Percentiles rank a stretch among this genome's conserved stretches.
Evolutionary conservation across 1,139 yeast genomes (phyloP).

Genomic region (Taphrina betulina): DNA sequence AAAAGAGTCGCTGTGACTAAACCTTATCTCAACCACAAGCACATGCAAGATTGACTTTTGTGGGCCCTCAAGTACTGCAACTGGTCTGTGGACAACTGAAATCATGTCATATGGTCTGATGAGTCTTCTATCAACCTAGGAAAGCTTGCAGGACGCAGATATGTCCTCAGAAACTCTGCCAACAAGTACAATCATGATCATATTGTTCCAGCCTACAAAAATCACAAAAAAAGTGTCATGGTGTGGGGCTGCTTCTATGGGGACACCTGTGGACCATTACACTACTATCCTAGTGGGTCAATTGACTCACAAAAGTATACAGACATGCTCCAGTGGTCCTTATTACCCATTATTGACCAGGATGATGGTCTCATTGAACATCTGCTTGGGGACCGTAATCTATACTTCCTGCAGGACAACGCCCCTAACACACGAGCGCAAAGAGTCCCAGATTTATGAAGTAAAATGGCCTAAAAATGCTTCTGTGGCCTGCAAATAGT

Average conservation of each 20-base stretch:
- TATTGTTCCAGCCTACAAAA: not conserved
- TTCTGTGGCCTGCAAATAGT: not conserved
- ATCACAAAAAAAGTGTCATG: not conserved
- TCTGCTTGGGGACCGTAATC: not conserved
- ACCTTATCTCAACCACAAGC: too few species aligned
- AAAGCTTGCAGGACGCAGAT: too few species aligned
- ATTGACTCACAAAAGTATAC: not conserved
- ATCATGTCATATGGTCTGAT: too few species aligned
- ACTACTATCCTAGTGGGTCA: not conserved
- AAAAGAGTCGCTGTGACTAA: too few species aligned
- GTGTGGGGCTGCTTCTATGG: slow-evolving; percentile 4
- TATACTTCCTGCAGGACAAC: not conserved
- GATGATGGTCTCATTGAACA: slow-evolving; percentile 1
- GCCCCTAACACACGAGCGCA: not conserved
- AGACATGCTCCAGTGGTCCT: too few species aligned
- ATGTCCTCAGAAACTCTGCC: not conserved
- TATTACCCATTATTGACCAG: slow-evolving; percentile 2
- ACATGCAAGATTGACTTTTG: too few species aligned
- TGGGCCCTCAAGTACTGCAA: too few species aligned
- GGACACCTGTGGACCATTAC: not conserved
- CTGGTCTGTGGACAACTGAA: too few species aligned
- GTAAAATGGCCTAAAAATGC: not conserved
- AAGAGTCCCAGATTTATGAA: not conserved
- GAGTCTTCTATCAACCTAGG: too few species aligned
- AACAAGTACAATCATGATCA: not conserved